Evolutionary conservation across 2,329 filamentous ascomycete genomes (phyloP).

Genomic region (Juglanconis juglandina): DNA sequence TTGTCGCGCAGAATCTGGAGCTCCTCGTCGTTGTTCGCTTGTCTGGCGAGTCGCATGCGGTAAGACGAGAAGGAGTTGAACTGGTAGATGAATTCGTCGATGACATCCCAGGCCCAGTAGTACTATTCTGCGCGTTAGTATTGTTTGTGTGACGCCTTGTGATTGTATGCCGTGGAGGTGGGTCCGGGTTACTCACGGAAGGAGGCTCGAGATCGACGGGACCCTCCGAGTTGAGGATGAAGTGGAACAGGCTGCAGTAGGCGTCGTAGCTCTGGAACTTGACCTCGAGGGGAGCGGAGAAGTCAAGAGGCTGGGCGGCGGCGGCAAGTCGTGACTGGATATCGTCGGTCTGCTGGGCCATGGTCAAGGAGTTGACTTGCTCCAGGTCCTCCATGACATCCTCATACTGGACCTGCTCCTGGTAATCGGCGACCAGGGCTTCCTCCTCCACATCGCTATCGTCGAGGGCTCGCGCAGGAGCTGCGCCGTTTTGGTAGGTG

Average conservation of each 20-base stretch:
- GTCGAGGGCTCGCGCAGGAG: conserved; percentile 58
- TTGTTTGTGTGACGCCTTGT: not conserved
- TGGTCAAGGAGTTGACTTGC: conserved; percentile 65
- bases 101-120: conserved; percentile 99
- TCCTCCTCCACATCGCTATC: conserved; percentile 97
- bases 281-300: conserved; percentile 89
- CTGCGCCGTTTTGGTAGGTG: conserved; percentile 58
- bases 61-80: conserved; percentile 99
- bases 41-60: conserved; percentile 83
- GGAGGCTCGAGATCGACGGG: conserved; percentile 95
- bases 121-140: conserved; percentile 56
- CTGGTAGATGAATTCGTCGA: conserved; percentile 99
- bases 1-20: conserved; percentile 88
- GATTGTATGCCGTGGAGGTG: not conserved
- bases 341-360: conserved; percentile 77
- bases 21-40: conserved; percentile 85
- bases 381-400: conserved; percentile 74
- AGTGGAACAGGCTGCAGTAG: conserved; percentile 99
- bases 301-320: conserved; percentile 92
- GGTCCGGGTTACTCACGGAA: conserved; percentile 63
- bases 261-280: conserved; percentile 99
- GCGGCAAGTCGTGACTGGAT: conserved; percentile 88
- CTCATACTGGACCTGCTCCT: conserved; percentile 92
- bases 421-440: conserved; percentile 91
- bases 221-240: conserved; percentile 98